A percentile compares a stretch with the other conserved stretches of the same genome.
Evolutionary conservation across 139 green algal genomes (phyloP).

Genomic region (Helicosporidium sp.): DNA sequence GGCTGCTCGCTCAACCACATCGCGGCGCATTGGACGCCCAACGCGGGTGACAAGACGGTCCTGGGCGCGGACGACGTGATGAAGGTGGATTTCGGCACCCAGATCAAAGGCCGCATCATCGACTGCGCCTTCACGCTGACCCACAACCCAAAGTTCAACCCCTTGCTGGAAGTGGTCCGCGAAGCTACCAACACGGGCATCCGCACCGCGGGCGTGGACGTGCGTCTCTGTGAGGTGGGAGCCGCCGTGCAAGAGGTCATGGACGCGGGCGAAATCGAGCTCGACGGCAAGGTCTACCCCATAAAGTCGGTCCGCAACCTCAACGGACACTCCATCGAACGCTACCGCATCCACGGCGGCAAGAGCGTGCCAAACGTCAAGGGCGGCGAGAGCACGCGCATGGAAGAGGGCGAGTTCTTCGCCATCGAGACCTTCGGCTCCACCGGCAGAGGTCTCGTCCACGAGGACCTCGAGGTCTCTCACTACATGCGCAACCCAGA

Average conservation of each 20-base stretch:
- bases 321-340: constrained; percentile 89
- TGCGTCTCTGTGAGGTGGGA: constrained; percentile 88
- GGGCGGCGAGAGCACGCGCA: constrained; percentile 68
- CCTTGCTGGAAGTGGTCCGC: constrained; percentile 66
- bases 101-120: constrained; percentile 83
- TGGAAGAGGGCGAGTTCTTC: constrained; percentile 99
- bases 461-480: constrained; percentile 89
- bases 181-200: constrained; percentile 86
- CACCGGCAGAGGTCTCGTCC: constrained; percentile 78
- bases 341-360: constrained; percentile 87
- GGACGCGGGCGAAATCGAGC: constrained; percentile 87
- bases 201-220: constrained; percentile 72
- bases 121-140: constrained; percentile 89
- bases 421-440: constrained; percentile 98
- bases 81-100: constrained; percentile 89
- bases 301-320: constrained; percentile 58
- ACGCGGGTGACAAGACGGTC: constrained; percentile 91
- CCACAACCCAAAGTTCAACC: constrained; percentile 86
- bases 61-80: constrained; percentile 95
- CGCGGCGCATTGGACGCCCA: constrained; percentile 95
- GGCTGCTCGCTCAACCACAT: constrained; percentile 91
- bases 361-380: constrained; percentile 72
- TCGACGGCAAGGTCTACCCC: constrained; percentile 77
- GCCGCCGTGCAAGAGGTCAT: constrained; percentile 80
- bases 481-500: constrained; percentile 99